phyloP scores from a whole-genome alignment of 148 eudicot genomes.

The Beta vulgaris region DNA sequence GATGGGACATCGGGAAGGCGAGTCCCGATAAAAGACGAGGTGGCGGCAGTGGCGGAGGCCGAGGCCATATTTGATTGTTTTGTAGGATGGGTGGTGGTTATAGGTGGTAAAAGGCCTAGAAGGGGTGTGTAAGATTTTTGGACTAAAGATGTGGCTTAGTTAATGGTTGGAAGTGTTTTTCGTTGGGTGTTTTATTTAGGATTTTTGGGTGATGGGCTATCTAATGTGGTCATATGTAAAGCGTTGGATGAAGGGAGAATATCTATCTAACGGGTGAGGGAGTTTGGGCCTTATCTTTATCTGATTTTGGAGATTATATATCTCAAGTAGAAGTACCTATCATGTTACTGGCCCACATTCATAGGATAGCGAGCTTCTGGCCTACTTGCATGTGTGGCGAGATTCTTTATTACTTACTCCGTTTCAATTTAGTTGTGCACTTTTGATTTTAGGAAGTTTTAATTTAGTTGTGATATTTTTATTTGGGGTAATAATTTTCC shows the following conservation, averaged over 20 bases:
- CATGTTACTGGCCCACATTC: slow-evolving; percentile 7
- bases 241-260: slow-evolving; percentile 55
- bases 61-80: slow-evolving; percentile 38
- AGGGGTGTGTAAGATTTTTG: not conserved
- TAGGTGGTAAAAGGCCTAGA: not conserved
- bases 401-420: too few relatives aligned
- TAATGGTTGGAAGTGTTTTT: not conserved
- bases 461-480: too few relatives aligned
- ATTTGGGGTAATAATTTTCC: too few relatives aligned
- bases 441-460: too few relatives aligned
- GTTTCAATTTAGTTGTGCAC: too few relatives aligned
- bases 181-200: slow-evolving; percentile 22
- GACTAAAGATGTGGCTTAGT: not conserved
- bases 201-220: slow-evolving; percentile 41
- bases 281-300: slow-evolving; percentile 81
- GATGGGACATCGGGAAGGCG: slow-evolving; percentile 52
- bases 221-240: slow-evolving; percentile 28
- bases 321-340: slow-evolving; percentile 6
- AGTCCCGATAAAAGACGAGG: slow-evolving; percentile 77
- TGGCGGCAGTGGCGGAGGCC: slow-evolving; percentile 58
- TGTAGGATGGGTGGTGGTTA: slow-evolving; percentile 15
- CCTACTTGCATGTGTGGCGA: too few relatives aligned
- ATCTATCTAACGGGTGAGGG: slow-evolving; percentile 65
- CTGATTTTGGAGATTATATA: slow-evolving; percentile 40
- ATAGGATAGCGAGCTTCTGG: too few relatives aligned